Evolutionary conservation across 2,329 filamentous ascomycete genomes (phyloP), one percentile per base, ranked within the genome.

Genomic region (Ophiocordyceps camponoti-leonardi): DNA sequence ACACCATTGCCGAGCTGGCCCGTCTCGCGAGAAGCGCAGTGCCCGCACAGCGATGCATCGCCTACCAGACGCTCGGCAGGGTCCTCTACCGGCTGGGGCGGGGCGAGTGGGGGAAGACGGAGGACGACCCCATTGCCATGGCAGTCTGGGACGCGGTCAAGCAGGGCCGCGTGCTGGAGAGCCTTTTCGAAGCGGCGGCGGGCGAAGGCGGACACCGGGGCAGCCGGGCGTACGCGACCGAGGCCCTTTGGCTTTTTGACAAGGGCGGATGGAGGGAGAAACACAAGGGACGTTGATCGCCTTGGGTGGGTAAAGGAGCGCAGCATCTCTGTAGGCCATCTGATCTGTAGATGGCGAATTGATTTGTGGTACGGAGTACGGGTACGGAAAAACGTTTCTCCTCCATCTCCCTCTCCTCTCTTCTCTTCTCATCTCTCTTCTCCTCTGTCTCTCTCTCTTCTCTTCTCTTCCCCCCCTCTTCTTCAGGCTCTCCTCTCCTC

Each of bases 51-150:
- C 69, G 90, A 12, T 95, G 92, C 56, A 74, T 96, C 49, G 86
- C 92, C 0, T 95, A 86, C 62, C 90, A 94, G 63, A 90, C 88
- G 0, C 67, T 96, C 1, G 92, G 92, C 0, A 73, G 92, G 19
- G 75, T 96, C 6, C 62, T 96, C 16, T 96, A 84, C 58, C 71
- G 88, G 10, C 68, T 98, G 0, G 90, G 92, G 0, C 75, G 71
- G 43, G 87, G 77, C 2, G 73, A 79, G 49, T 81, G 73, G 68
- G 77, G 86, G 1, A 77, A 79, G 47, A 63, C 59, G 6, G 62
- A 61, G 33, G 66, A 79, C 47, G 69, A 74, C 39, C 71, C 72
- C 20, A 66, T 88, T 46, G 81, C 83, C 14, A 77, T 81, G 58
- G 88, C 86, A 0, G 62, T 96, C n/a, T 96, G 90, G 90, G 68